These are phyloP conservation scores for Trypanosomatidae sp. DNA, from an alignment of 208 protist genomes.

Conservation along the genomic window DNA sequence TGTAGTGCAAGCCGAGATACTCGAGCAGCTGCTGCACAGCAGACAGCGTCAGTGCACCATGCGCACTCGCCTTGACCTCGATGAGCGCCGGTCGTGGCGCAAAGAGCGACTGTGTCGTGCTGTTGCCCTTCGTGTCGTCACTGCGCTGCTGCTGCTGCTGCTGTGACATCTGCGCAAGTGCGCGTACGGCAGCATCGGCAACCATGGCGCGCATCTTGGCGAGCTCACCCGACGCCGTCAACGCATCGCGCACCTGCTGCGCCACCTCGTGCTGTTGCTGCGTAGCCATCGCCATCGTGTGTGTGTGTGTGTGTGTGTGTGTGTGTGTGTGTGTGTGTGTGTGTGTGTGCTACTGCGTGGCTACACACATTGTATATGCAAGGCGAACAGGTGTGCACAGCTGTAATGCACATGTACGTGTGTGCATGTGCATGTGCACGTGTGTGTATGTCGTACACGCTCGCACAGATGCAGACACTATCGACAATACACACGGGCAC, in stretches of 20 bases:
- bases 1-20: constrained; percentile 66
- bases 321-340: too few relatives aligned
- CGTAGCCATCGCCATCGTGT: too few relatives aligned
- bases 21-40: constrained; percentile 53
- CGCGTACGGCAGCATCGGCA: constrained; percentile 59
- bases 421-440: too few relatives aligned
- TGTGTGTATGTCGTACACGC: too few relatives aligned
- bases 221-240: constrained; percentile 62
- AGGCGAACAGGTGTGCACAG: too few relatives aligned
- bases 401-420: too few relatives aligned
- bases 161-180: constrained; percentile 2
- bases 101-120: constrained; percentile 17
- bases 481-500: too few relatives aligned
- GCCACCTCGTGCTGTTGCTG: constrained; percentile 18
- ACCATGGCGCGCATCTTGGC: constrained; percentile 85
- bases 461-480: too few relatives aligned
- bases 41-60: constrained; percentile 27
- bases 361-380: too few relatives aligned
- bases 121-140: not conserved
- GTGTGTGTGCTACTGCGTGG: too few relatives aligned
- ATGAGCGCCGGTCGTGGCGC: constrained; percentile 16
- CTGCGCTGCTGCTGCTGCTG: not conserved
- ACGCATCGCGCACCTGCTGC: constrained; percentile 45
- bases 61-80: constrained; percentile 15
- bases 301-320: too few relatives aligned